Evolutionary conservation across 1,284 basidiomycete species (phyloP), one percentile per base, ranked within the genome.

Genomic region (Trichosporon sp.): DNA sequence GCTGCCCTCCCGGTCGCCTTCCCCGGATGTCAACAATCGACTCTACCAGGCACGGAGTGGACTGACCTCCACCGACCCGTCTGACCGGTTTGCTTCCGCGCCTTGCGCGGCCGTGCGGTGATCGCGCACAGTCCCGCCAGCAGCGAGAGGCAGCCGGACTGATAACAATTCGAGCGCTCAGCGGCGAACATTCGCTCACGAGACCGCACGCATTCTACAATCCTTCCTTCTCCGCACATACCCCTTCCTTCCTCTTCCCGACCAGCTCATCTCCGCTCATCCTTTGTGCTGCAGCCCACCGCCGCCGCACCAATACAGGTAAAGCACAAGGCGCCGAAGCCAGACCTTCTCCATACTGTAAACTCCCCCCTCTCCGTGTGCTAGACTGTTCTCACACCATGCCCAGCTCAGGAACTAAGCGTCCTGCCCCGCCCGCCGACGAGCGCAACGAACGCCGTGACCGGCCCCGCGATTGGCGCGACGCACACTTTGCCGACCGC

Each of bases 401-500:
- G 64, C 52, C 64, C 64, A 52, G 37, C 58, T 40, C 64, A 59
- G 64, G 64, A 46, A 62, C 58, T 14, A 65, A 65, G 52, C 64
- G 64, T 23, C 59, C 49, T 33, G 25, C 32, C 34, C 16, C 62
- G 23, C 36, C 52, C 56, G 37, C 40, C 21, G 58, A 61, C 61
- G 58, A 57, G 27, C 56, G 40, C 49, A 62, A 58, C 59, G 61
- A 59, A 72, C 82, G 77, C 63, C 78, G 83, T 69, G 86, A 86
- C 61, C 87, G 88, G 60, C 82, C 85, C 0, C 85, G 84, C 69
- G 88, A 91, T 75, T 89, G 89, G 88, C 82, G 88, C 67, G 90
- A 91, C 73, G 87, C 87, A 1, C 85, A 90, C 71, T 74, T 89
- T 23, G 76, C 86, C 74, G 73, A 76, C 33, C 60, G 65, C 4